A percentile compares a stretch with the other conserved stretches of the same genome.
These are phyloP conservation scores for Lathyrus tuberosus DNA, from an alignment of 306 rosid species.

Conservation along the genomic window DNA sequence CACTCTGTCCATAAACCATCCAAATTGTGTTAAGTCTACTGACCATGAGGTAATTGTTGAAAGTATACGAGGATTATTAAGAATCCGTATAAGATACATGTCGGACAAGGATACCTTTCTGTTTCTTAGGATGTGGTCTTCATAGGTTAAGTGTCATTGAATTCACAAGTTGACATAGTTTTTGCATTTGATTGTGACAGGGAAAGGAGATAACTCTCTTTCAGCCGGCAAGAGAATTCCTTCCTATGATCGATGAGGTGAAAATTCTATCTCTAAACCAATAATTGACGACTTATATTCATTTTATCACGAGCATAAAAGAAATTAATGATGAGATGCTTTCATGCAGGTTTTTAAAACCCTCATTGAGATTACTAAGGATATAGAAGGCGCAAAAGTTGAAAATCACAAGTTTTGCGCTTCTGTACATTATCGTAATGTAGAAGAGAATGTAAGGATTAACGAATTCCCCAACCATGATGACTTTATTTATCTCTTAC, in stretches of 20 bases:
- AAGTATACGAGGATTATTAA: background rate
- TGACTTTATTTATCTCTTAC: background rate
- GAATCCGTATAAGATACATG: background rate
- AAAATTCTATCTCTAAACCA: background rate
- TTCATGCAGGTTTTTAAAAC: conserved; percentile 73
- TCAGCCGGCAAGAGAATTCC: conserved; percentile 89
- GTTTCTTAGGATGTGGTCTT: background rate
- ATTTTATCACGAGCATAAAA: background rate
- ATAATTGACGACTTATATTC: background rate
- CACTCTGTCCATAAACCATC: conserved; percentile 47
- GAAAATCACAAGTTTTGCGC: conserved; percentile 94
- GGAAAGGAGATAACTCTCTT: conserved; percentile 78
- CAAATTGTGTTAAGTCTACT: conserved; percentile 56
- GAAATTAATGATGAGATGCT: background rate
- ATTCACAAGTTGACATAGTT: conserved; percentile 2
- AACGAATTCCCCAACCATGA: background rate
- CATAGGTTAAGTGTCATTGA: background rate
- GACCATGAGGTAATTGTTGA: conserved; percentile 52
- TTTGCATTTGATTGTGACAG: conserved; percentile 45
- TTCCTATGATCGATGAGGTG: conserved; percentile 88
- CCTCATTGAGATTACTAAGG: conserved; percentile 75
- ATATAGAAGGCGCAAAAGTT: conserved; percentile 73
- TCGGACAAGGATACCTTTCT: background rate
- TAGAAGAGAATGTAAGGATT: conserved; percentile 73
- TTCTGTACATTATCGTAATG: conserved; percentile 96